These are phyloP conservation scores for Coelastrella sp. DNA, from an alignment of 139 green algal genomes.

Conservation along the genomic window DNA sequence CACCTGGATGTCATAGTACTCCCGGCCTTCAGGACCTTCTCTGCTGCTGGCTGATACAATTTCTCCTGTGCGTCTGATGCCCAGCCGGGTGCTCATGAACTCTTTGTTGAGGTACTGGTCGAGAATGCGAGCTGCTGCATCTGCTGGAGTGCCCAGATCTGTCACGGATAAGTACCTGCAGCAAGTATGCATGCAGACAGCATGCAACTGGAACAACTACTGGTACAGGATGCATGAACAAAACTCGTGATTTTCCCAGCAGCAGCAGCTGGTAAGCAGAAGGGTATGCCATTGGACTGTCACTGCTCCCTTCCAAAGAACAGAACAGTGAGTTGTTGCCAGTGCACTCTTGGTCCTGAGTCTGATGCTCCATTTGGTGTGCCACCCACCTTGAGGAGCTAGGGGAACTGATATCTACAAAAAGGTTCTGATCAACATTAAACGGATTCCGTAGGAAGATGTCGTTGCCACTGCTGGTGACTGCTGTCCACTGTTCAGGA, in stretches of 20 bases:
- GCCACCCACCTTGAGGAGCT: slow-evolving; percentile 61
- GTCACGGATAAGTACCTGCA: slow-evolving; percentile 75
- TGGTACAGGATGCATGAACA: neutral
- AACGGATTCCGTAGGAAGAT: slow-evolving; percentile 89
- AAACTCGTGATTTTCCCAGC: neutral
- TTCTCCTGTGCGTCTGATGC: slow-evolving; percentile 65
- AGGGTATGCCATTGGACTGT: too few species aligned
- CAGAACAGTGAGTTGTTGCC: neutral
- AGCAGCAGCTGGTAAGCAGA: neutral
- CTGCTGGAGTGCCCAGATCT: slow-evolving; percentile 85
- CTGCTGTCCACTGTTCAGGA: slow-evolving; percentile 77
- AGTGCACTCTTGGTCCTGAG: neutral
- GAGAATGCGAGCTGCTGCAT: slow-evolving; percentile 74
- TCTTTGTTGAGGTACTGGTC: slow-evolving; percentile 90
- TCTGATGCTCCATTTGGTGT: neutral
- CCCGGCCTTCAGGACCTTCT: slow-evolving; percentile 47
- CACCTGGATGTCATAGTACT: slow-evolving; percentile 66
- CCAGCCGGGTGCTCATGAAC: slow-evolving; percentile 96
- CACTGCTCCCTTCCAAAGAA: neutral
- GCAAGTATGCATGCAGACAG: neutral
- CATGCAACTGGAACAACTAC: too few species aligned
- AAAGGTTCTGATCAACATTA: slow-evolving; percentile 92
- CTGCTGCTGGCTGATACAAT: slow-evolving; percentile 50
- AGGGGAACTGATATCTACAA: slow-evolving; percentile 93
- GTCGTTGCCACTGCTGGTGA: slow-evolving; percentile 91